Conservation (phyloP, 352 stramenopile species). For the Blastocystis sp. region DNA sequence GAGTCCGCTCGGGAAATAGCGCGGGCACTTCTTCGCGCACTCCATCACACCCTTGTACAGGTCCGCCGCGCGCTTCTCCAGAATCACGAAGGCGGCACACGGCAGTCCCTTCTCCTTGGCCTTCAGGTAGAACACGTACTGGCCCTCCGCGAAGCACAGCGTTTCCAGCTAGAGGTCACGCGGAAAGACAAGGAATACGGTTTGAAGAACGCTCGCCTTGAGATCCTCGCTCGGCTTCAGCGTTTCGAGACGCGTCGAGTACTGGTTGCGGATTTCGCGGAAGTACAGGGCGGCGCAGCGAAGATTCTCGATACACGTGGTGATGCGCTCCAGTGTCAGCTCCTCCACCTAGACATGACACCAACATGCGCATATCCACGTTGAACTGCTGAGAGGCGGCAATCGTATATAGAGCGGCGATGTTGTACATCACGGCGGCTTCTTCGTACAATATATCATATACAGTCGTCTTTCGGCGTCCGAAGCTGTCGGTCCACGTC, state of each 20-base stretch:
- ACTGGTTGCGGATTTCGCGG: slow-evolving; percentile 13
- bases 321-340: background rate
- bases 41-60: slow-evolving; percentile 14
- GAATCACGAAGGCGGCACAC: background rate
- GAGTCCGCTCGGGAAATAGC: slow-evolving; percentile 23
- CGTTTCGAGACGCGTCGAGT: background rate
- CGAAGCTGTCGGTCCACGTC: slow-evolving; percentile 28
- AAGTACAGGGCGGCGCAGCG: slow-evolving; percentile 40
- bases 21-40: background rate
- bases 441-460: slow-evolving; percentile 37
- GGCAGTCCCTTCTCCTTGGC: background rate
- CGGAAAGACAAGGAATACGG: background rate
- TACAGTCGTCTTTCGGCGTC: background rate
- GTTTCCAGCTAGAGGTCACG: slow-evolving; percentile 21
- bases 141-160: slow-evolving; percentile 45
- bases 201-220: background rate
- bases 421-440: slow-evolving; percentile 60
- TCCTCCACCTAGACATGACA: slow-evolving; percentile 1
- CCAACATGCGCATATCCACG: background rate
- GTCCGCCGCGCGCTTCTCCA: background rate
- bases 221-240: slow-evolving; percentile 1
- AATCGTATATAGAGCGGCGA: slow-evolving; percentile 48
- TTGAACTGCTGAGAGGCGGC: background rate
- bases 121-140: slow-evolving; percentile 45
- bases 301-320: slow-evolving; percentile 4